phyloP scores from a whole-genome alignment of 176 grass and related monocot species.

The Bothriochloa decipiens region DNA sequence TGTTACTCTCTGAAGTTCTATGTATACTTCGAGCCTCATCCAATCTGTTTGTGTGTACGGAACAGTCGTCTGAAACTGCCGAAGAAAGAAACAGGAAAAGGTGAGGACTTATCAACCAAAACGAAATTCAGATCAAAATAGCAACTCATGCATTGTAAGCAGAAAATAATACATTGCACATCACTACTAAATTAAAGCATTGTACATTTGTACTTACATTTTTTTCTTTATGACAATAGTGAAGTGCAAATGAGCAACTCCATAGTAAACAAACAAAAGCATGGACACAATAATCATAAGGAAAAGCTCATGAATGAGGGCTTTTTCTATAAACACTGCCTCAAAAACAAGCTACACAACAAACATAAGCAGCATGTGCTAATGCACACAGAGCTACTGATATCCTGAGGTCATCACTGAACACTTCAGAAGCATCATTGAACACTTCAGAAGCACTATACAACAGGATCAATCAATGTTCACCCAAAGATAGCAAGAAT shows the following conservation, averaged over 20 bases:
- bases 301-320: not conserved
- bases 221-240: not conserved
- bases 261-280: not conserved
- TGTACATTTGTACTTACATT: not conserved
- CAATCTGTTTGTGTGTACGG: not conserved
- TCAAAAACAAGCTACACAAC: not conserved
- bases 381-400: not conserved
- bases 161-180: not conserved
- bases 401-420: not conserved
- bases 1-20: not conserved
- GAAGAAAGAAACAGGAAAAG: not conserved
- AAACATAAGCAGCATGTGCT: not conserved
- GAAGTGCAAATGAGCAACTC: not conserved
- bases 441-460: not conserved
- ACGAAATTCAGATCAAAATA: not conserved
- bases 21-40: not conserved
- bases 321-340: not conserved
- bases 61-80: not conserved
- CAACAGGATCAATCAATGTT: not conserved
- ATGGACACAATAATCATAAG: not conserved
- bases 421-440: not conserved
- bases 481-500: not conserved
- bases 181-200: not conserved
- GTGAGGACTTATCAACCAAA: not conserved
- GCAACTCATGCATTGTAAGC: not conserved